Evolutionary conservation across 805 yeast species (phyloP).

Genomic region (Candida pseudofarinosa): DNA sequence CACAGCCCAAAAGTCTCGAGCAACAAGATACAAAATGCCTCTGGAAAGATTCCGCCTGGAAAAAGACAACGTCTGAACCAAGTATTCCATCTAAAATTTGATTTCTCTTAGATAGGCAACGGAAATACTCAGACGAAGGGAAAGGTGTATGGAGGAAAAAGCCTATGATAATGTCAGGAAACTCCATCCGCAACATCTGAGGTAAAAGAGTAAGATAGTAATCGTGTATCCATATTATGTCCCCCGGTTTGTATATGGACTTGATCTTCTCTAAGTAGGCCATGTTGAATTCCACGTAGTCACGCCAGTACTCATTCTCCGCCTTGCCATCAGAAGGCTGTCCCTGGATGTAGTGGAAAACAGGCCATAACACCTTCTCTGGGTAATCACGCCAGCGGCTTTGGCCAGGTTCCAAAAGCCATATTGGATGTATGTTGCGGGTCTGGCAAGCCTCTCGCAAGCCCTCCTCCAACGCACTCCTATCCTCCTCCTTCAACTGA

Average conservation of each 20-base stretch:
- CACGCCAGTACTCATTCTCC: constrained; percentile 75
- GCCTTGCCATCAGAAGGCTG: constrained; percentile 65
- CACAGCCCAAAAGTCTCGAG: constrained; percentile 81
- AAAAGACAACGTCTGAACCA: constrained; percentile 82
- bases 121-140: constrained; percentile 90
- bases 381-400: constrained; percentile 85
- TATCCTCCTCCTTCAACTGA: constrained; percentile 55
- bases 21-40: constrained; percentile 91
- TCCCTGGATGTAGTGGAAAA: constrained; percentile 86
- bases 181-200: constrained; percentile 71
- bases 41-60: constrained; percentile 82
- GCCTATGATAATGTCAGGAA: constrained; percentile 71
- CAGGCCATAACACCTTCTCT: constrained; percentile 90
- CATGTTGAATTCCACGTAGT: constrained; percentile 86
- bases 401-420: constrained; percentile 80
- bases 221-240: constrained; percentile 89
- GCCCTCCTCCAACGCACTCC: constrained; percentile 43
- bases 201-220: constrained; percentile 80
- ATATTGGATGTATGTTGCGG: constrained; percentile 72
- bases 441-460: constrained; percentile 45
- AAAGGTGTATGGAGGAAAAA: constrained; percentile 87
- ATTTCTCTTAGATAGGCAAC: constrained; percentile 80
- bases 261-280: constrained; percentile 79
- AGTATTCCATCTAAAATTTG: constrained; percentile 86
- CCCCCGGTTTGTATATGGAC: constrained; percentile 78